phyloP scores from a whole-genome alignment of 257 asterid species.

The Capsicum chinense region DNA sequence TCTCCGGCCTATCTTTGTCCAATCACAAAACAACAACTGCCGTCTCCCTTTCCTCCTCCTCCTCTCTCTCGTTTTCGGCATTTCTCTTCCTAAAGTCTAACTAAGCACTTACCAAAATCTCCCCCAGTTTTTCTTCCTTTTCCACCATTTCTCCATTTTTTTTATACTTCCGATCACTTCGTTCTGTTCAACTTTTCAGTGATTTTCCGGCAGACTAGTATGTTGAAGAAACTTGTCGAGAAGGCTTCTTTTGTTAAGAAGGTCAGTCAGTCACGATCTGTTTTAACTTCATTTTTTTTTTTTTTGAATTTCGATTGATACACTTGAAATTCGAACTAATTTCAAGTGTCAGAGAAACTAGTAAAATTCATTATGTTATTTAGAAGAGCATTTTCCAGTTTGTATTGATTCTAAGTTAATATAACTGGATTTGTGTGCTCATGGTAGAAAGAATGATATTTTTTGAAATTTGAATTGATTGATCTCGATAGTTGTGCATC shows the following conservation, averaged over 20 bases:
- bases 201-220: background rate
- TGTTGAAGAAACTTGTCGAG: constrained; percentile 77
- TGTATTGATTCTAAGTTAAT: background rate
- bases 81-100: constrained; percentile 24
- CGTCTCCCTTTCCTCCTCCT: background rate
- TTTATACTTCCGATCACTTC: background rate
- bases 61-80: constrained; percentile 28
- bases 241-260: constrained; percentile 80
- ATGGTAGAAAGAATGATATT: background rate
- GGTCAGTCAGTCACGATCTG: constrained; percentile 53
- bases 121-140: background rate
- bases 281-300: background rate
- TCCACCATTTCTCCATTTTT: background rate
- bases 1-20: constrained; percentile 20
- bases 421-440: background rate
- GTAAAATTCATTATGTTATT: background rate
- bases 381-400: background rate
- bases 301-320: background rate
- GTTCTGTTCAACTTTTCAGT: background rate
- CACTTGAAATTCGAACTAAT: background rate
- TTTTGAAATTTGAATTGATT: background rate
- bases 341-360: background rate
- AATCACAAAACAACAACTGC: constrained; percentile 1
- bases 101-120: background rate
- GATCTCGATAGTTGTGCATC: constrained; percentile 19